Percentiles rank a stretch among this genome's conserved stretches.
Conservation (phyloP, 2,329 filamentous ascomycete genomes). For the Aspergillus sojae region DNA sequence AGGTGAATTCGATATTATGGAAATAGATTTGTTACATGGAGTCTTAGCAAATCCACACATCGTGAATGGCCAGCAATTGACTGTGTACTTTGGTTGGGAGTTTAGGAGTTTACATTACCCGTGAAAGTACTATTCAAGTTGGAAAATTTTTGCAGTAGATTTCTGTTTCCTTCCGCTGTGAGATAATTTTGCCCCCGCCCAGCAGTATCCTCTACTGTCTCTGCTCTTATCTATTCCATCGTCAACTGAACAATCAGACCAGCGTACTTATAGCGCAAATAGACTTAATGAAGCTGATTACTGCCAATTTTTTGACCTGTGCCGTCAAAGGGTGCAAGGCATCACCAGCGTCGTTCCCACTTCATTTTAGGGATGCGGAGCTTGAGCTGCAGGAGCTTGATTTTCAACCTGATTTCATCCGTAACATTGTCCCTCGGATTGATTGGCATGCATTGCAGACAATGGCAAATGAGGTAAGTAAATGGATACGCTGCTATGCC, state of each 20-base stretch:
- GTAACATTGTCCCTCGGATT: constrained; percentile 81
- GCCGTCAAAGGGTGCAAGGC: constrained; percentile 93
- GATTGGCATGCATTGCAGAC: constrained; percentile 82
- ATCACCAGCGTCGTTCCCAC: constrained; percentile 76
- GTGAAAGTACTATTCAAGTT: not conserved
- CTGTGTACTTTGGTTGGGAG: not conserved
- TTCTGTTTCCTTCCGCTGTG: not conserved
- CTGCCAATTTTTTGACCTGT: constrained; percentile 94
- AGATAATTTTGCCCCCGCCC: not conserved
- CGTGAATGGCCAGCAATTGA: not conserved
- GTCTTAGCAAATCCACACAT: not conserved
- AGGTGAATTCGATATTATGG: not conserved
- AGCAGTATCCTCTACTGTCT: not conserved
- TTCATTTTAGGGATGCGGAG: constrained; percentile 90
- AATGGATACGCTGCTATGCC: not conserved
- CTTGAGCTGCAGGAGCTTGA: constrained; percentile 83
- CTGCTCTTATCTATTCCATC: not conserved
- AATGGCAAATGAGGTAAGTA: constrained; percentile 67
- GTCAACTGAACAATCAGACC: not conserved
- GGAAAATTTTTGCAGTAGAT: not conserved
- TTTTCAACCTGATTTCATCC: constrained; percentile 76
- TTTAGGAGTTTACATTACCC: not conserved
- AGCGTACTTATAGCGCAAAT: not conserved
- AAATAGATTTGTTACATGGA: not conserved
- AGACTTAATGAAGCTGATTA: constrained; percentile 82